Evolutionary conservation across 768 basidiomycete genomes (phyloP).

Genomic region (Lactarius hengduanensis): DNA sequence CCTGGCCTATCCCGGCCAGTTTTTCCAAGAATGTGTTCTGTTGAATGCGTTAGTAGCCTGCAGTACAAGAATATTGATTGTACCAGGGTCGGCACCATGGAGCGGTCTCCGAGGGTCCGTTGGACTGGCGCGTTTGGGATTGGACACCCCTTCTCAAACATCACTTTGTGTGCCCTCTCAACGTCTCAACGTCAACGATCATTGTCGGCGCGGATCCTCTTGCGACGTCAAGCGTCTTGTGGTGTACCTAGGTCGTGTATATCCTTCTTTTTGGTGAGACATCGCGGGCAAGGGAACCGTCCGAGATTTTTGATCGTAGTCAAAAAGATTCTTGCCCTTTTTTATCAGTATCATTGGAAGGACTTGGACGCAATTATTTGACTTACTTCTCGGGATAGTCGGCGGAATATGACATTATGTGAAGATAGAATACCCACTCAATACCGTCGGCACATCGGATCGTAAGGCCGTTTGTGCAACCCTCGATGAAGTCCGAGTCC

Average conservation of each 20-base stretch:
- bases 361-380: neutral
- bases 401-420: conserved; percentile 30
- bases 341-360: conserved; percentile 14
- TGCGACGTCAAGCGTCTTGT: neutral
- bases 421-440: conserved; percentile 28
- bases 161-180: neutral
- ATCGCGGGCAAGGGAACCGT: neutral
- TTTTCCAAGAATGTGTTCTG: neutral
- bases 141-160: neutral
- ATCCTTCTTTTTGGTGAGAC: neutral
- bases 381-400: conserved; percentile 34
- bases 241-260: neutral
- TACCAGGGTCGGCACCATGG: neutral
- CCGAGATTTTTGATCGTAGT: conserved; percentile 29
- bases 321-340: neutral
- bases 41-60: neutral
- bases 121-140: neutral
- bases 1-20: neutral
- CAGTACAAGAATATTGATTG: neutral
- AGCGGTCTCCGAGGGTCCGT: neutral
- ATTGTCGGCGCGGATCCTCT: neutral
- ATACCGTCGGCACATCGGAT: conserved; percentile 30
- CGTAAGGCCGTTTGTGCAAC: conserved; percentile 8
- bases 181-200: neutral
- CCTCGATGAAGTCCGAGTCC: conserved; percentile 29